Conservation (phyloP, 192 early-diverging fungal species). For the Coemansia sp. region DNA sequence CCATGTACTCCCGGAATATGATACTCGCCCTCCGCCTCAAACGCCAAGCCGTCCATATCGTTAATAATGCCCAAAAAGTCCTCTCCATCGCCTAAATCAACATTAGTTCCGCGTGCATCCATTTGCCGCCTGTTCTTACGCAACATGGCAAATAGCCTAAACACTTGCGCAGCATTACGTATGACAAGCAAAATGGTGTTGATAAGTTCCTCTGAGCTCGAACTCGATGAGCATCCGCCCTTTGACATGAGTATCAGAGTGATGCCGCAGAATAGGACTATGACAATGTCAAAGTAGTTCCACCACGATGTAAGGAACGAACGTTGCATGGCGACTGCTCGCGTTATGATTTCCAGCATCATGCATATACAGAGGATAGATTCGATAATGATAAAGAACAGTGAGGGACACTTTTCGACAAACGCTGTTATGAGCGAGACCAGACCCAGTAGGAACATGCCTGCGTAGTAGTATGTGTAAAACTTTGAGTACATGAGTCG, state of each 20-base stretch:
- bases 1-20: slow-evolving; percentile 16
- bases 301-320: slow-evolving; percentile 61
- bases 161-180: slow-evolving; percentile 71
- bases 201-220: slow-evolving; percentile 68
- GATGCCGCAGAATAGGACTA: slow-evolving; percentile 68
- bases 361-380: slow-evolving; percentile 73
- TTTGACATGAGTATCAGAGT: slow-evolving; percentile 66
- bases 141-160: slow-evolving; percentile 68
- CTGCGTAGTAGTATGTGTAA: slow-evolving; percentile 60
- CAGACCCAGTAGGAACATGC: slow-evolving; percentile 55
- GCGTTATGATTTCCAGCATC: slow-evolving; percentile 70
- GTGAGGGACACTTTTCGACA: slow-evolving; percentile 57
- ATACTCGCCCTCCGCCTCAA: slow-evolving; percentile 26
- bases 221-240: slow-evolving; percentile 64
- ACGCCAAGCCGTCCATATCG: slow-evolving; percentile 38
- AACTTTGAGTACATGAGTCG: slow-evolving; percentile 62
- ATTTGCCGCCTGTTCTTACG: slow-evolving; percentile 58
- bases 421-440: slow-evolving; percentile 55
- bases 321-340: slow-evolving; percentile 64
- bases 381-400: slow-evolving; percentile 71
- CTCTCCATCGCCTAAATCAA: slow-evolving; percentile 27
- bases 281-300: slow-evolving; percentile 72
- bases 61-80: slow-evolving; percentile 46
- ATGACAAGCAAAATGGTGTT: slow-evolving; percentile 73
- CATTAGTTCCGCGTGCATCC: slow-evolving; percentile 33